Evolutionary conservation across 495 filamentous ascomycete genomes (phyloP).

Genomic region (Neurospora sp.): DNA sequence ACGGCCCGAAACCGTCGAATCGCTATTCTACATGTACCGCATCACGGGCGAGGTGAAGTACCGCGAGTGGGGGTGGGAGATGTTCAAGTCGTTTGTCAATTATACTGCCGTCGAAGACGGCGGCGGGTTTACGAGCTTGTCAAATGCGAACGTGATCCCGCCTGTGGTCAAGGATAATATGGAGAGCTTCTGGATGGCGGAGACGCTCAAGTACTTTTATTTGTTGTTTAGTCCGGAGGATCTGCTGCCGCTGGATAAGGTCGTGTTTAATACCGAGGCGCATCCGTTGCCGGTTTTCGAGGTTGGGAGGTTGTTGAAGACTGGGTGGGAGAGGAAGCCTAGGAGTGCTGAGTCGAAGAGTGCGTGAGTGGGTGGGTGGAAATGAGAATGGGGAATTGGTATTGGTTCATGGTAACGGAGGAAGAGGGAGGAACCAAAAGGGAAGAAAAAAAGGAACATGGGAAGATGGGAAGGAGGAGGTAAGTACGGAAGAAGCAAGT

Average conservation of each 20-base stretch:
- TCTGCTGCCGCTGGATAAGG: slow-evolving; percentile 68
- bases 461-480: fast-evolving
- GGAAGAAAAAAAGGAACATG: not conserved
- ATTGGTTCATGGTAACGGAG: not conserved
- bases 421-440: not conserved
- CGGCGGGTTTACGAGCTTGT: slow-evolving; percentile 74
- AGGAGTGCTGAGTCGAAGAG: slow-evolving; percentile 16
- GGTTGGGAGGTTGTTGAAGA: slow-evolving; percentile 65
- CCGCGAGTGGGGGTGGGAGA: slow-evolving; percentile 95
- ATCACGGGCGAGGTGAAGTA: slow-evolving; percentile 90
- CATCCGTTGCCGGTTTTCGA: slow-evolving; percentile 85
- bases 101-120: slow-evolving; percentile 66
- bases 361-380: not conserved
- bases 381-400: not conserved
- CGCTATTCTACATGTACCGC: slow-evolving; percentile 95
- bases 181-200: slow-evolving; percentile 96
- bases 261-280: slow-evolving; percentile 94
- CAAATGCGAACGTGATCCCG: slow-evolving; percentile 61
- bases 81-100: slow-evolving; percentile 86
- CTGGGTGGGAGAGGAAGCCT: slow-evolving; percentile 78
- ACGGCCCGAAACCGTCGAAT: slow-evolving; percentile 90
- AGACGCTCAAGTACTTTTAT: slow-evolving; percentile 97
- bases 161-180: slow-evolving; percentile 64
- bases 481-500: not conserved
- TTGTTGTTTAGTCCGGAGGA: slow-evolving; percentile 82